phyloP scores from a whole-genome alignment of 352 stramenopile species.

The Globisporangium parvum region DNA sequence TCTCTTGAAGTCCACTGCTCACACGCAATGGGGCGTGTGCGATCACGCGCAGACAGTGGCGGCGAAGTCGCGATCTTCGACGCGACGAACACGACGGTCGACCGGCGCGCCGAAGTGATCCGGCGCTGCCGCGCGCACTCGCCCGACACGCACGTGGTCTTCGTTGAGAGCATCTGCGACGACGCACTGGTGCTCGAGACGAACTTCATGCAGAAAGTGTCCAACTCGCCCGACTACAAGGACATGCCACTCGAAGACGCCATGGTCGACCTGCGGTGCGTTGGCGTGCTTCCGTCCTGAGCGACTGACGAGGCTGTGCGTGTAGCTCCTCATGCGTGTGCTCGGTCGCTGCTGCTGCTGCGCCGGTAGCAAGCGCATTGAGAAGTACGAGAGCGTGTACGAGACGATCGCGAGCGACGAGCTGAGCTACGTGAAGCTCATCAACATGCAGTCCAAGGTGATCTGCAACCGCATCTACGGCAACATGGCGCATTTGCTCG shows the following conservation, averaged over 20 bases:
- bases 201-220: conserved; percentile 46
- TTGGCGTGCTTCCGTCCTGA: too few relatives aligned
- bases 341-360: background rate
- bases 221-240: conserved; percentile 56
- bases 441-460: conserved; percentile 61
- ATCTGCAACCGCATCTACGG: conserved; percentile 48
- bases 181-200: conserved; percentile 47
- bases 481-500: conserved; percentile 39
- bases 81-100: conserved; percentile 64
- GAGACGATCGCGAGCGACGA: conserved; percentile 54
- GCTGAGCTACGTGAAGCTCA: conserved; percentile 70
- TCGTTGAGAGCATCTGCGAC: conserved; percentile 84
- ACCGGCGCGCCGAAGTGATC: conserved; percentile 23
- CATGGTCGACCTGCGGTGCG: conserved; percentile 46
- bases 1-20: background rate
- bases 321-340: background rate
- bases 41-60: conserved; percentile 13
- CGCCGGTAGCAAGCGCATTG: conserved; percentile 30
- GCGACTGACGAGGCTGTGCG: too few relatives aligned
- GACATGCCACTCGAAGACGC: conserved; percentile 37
- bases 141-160: conserved; percentile 45
- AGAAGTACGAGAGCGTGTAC: conserved; percentile 70
- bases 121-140: conserved; percentile 18
- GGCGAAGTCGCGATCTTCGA: conserved; percentile 74
- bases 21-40: too few relatives aligned